These are phyloP conservation scores for Rhododendron ovatum DNA, from an alignment of 148 eudicot species.

Conservation along the genomic window DNA sequence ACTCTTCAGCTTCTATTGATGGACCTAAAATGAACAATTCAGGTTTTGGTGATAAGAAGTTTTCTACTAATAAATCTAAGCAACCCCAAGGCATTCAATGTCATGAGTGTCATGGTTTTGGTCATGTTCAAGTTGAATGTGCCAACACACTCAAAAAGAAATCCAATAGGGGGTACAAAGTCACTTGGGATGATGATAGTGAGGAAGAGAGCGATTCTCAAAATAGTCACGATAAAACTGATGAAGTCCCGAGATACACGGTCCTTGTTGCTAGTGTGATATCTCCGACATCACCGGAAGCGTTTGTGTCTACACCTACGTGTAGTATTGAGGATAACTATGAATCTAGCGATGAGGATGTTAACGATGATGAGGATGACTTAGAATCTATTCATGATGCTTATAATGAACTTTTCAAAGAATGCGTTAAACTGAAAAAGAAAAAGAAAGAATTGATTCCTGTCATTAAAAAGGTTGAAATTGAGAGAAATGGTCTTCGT, in stretches of 20 bases:
- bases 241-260: too few relatives aligned
- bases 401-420: neutral
- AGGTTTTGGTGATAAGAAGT: neutral
- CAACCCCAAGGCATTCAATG: neutral
- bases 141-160: neutral
- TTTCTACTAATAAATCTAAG: neutral
- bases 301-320: too few relatives aligned
- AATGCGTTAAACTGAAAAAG: neutral
- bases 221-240: neutral
- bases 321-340: too few relatives aligned
- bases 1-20: too few relatives aligned
- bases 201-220: neutral
- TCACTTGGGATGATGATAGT: neutral
- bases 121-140: neutral
- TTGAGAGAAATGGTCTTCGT: too few relatives aligned
- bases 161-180: neutral
- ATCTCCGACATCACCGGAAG: neutral
- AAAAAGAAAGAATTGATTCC: neutral
- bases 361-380: neutral
- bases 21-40: neutral
- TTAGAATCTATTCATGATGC: neutral
- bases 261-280: too few relatives aligned
- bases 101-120: neutral
- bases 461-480: neutral
- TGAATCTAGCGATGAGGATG: neutral